phyloP scores from a whole-genome alignment of 2,329 filamentous ascomycete species.

The Colletotrichum sp. region DNA sequence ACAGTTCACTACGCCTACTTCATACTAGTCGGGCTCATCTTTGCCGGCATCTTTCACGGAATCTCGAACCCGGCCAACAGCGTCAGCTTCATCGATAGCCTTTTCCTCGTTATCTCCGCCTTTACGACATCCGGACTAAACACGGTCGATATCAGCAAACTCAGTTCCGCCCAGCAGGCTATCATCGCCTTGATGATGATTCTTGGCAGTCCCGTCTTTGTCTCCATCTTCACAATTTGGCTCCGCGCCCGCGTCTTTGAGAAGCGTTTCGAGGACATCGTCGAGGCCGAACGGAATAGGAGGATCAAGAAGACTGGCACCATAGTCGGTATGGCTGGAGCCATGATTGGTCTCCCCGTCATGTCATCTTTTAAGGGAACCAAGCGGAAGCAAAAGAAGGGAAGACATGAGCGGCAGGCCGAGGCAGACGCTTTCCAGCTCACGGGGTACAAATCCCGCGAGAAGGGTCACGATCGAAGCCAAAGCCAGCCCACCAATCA shows the following conservation, averaged over 20 bases:
- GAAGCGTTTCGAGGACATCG: conserved; percentile 60
- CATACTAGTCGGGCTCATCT: conserved; percentile 56
- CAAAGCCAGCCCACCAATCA: background rate
- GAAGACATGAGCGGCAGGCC: conserved; percentile 5
- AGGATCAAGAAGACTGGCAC: conserved; percentile 30
- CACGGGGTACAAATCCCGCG: background rate
- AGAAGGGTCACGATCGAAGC: background rate
- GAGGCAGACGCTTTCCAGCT: conserved; percentile 8
- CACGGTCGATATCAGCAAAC: conserved; percentile 65
- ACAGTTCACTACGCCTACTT: conserved; percentile 74
- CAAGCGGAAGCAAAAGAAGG: background rate
- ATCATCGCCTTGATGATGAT: conserved; percentile 70
- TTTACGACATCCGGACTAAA: conserved; percentile 73
- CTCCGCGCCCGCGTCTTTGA: conserved; percentile 68
- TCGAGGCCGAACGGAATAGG: conserved; percentile 43
- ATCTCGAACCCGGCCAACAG: conserved; percentile 55
- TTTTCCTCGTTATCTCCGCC: conserved; percentile 72
- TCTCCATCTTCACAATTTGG: conserved; percentile 68
- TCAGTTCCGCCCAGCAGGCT: conserved; percentile 73
- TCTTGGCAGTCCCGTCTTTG: conserved; percentile 68
- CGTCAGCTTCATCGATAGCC: conserved; percentile 65
- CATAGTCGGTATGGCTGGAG: background rate
- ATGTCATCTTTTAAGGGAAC: conserved; percentile 5
- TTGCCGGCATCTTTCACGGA: conserved; percentile 67
- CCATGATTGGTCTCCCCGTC: conserved; percentile 26